Base-by-base conservation (phyloP, 345 rosid species). In the Aurinia saxatilis region DNA sequence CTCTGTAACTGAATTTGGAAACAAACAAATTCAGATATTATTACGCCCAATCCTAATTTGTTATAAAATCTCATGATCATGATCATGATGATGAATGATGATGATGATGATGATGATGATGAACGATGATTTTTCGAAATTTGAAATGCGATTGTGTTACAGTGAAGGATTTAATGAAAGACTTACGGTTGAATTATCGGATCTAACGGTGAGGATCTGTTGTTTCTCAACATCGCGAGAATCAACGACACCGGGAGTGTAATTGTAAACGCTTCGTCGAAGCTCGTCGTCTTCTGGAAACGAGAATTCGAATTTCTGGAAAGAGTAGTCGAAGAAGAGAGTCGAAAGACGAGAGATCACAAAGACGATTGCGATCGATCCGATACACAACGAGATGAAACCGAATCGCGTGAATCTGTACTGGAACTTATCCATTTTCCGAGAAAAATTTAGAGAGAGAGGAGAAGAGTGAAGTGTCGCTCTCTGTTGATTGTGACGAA, bases 201-300 rank as follows among this genome's bases (percentile, higher is more conserved):
- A 73, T 61, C 36, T 40, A 36, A 70, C 2, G 3, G 57, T 16
- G 68, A 70, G 68, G 45, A 54, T 62, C 18, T 60, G 56, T 17
- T 60, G 56, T 17, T 30, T 44, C 40, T 31, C 21, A 1, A 73
- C 65, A 15, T 47, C 42, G 0, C 71, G 46, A 30, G 72, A 57
- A 64, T 35, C 52, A 30, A 74, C 65, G 6, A 47, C 76, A 10
- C n/a, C n/a, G n/a, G n/a, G n/a, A n/a, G n/a, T 76, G 75, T 67
- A 51, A 38, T 69, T 2, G 62, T 67, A 49, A 15, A 60, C 54
- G 30, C 53, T 55, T 37, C 78, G 67, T 7, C 58, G 82, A 13
- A 79, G 61, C 56, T 80, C 66, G 9, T 80, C 66, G 9, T 8
- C 50, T 8, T 63, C 65, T 1, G 81, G 66, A 6, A 45, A 38